Evolutionary conservation across 192 early-diverging fungal genomes (phyloP), one percentile per base, ranked within the genome.

Genomic region (Mortierella alpina): DNA sequence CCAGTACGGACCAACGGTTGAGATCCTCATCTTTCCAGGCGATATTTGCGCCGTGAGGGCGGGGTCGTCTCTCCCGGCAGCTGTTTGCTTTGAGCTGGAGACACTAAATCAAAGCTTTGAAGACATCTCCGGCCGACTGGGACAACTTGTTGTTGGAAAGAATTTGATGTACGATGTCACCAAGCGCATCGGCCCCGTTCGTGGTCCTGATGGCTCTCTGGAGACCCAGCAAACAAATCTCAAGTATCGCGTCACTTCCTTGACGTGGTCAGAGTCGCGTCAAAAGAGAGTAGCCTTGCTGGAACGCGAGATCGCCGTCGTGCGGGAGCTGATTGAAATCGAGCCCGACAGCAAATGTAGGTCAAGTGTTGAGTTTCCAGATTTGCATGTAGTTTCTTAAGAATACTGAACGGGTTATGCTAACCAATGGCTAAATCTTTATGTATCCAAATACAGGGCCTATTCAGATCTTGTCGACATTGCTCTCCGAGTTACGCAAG

Each of bases 311-410:
- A 85, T 92, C 51, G 60, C 84, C 31, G 75, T 84, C 23, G 75
- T 95, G 7, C 78, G 87, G 44, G 95, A 95, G 66, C 73, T 96
- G 20, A 55, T 89, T 11, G 94, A 95, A 31, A 15, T 94, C 13
- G 95, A 96, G 68, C 93, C 94, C 2, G 91, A 96, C 42, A 91
- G 91, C 64, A 94, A 93, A 89, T 96, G 93, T 94, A 87, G 81
- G 84, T 2, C 23, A 46, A 53, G 23, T 12, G 41, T 2, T 10
- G 42, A 11, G 41, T 44, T n/a, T 50, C 20, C 14, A 22, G 6
- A 58, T 41, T 11, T 41, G 58, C 1, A 39, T 11, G 56, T 58
- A 42, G 10, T 39, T 31, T 13, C 42, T 59, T 40, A 59, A 42
- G 23, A 56, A 56, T 18, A 8, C 15, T 59, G 39, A 41, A 53